Percentiles rank a stretch among this genome's conserved stretches.
phyloP scores from a whole-genome alignment of 73 alveolate species.

The Durusdinium trenchii region DNA sequence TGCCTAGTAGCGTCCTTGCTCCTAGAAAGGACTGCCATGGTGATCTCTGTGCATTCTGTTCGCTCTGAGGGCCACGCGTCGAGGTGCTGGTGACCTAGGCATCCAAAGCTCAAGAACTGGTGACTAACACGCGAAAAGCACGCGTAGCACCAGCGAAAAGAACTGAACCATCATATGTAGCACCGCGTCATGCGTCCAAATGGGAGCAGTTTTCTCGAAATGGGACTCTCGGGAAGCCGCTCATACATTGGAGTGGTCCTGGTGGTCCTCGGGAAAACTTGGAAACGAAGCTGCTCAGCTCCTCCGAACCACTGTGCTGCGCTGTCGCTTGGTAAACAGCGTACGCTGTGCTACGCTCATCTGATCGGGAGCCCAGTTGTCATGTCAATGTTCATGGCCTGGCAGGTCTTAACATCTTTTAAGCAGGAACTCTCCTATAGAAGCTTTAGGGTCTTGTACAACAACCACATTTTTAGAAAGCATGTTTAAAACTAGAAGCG shows the following conservation, averaged over 20 bases:
- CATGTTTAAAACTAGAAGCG: too few relatives aligned
- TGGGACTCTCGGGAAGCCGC: conserved; percentile 42
- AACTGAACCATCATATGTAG: too few relatives aligned
- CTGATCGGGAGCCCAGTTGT: conserved; percentile 74
- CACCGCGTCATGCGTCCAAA: not conserved
- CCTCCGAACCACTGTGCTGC: not conserved
- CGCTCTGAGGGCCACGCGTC: conserved; percentile 13
- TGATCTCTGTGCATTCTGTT: too few relatives aligned
- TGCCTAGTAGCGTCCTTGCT: too few relatives aligned
- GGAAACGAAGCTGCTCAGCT: not conserved
- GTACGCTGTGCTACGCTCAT: not conserved
- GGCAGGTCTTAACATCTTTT: too few relatives aligned
- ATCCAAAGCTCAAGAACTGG: not conserved
- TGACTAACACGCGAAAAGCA: too few relatives aligned
- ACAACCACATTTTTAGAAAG: too few relatives aligned
- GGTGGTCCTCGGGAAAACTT: conserved; percentile 21
- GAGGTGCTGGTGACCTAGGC: conserved; percentile 44
- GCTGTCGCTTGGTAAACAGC: not conserved
- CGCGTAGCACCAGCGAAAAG: too few relatives aligned
- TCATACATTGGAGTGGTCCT: conserved; percentile 49
- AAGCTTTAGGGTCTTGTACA: too few relatives aligned
- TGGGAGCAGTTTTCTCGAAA: not conserved
- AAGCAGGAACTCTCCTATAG: too few relatives aligned
- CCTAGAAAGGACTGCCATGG: too few relatives aligned
- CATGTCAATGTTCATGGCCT: conserved; percentile 87